phyloP scores from a whole-genome alignment of 1,284 basidiomycete genomes.

The Vanrija pseudolonga region DNA sequence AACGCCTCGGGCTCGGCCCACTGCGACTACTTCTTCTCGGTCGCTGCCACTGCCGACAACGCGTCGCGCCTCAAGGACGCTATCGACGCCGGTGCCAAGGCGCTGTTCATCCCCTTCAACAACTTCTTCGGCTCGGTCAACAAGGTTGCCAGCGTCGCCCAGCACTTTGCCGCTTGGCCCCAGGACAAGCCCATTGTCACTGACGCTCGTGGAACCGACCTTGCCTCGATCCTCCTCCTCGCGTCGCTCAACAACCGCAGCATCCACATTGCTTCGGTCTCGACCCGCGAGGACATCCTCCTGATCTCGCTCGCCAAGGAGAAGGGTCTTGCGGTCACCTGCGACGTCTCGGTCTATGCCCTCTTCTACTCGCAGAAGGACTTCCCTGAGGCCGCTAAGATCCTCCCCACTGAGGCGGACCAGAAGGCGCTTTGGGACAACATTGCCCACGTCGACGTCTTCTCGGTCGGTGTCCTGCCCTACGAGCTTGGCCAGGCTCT shows the following conservation, averaged over 20 bases:
- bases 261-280: conserved; percentile 92
- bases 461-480: conserved; percentile 83
- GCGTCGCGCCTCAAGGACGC: conserved; percentile 65
- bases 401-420: conserved; percentile 72
- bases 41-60: conserved; percentile 71
- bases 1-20: conserved; percentile 65
- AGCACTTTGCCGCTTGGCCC: conserved; percentile 90
- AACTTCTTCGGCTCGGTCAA: conserved; percentile 56
- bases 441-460: conserved; percentile 79
- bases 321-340: conserved; percentile 90
- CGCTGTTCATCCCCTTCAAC: conserved; percentile 78
- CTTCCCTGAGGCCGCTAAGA: conserved; percentile 60
- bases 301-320: conserved; percentile 93
- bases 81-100: conserved; percentile 70
- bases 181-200: conserved; percentile 87
- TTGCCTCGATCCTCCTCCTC: conserved; percentile 88
- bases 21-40: conserved; percentile 80
- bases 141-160: conserved; percentile 62
- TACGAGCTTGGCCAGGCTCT: conserved; percentile 71
- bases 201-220: conserved; percentile 84
- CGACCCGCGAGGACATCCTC: conserved; percentile 78
- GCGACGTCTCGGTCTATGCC: conserved; percentile 89
- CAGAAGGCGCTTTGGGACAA: conserved; percentile 86
- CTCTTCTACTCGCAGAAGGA: conserved; percentile 83
- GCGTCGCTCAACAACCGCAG: conserved; percentile 86